Percentiles rank a stretch among this genome's conserved stretches.
These are phyloP conservation scores for Pseudogymnoascus verrucosus DNA, from an alignment of 2,329 filamentous ascomycete genomes.

Conservation along the genomic window DNA sequence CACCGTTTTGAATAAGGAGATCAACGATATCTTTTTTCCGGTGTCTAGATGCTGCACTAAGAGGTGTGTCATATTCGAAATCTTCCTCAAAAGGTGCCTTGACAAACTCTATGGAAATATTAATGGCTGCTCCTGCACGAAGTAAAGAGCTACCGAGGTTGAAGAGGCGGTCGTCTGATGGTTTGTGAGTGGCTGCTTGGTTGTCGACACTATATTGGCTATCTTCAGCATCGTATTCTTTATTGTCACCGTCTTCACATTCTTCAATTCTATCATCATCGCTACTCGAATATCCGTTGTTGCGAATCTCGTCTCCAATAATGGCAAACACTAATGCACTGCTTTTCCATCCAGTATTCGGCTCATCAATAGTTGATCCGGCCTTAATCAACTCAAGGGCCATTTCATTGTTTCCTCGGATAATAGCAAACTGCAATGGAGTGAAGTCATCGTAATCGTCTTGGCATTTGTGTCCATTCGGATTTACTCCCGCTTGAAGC, in stretches of 20 bases:
- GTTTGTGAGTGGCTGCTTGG: not conserved
- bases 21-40: not conserved
- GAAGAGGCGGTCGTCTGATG: not conserved
- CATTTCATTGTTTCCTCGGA: not conserved
- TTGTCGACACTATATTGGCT: not conserved
- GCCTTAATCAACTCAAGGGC: not conserved
- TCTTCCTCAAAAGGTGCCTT: not conserved
- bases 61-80: not conserved
- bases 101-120: not conserved
- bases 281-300: not conserved
- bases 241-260: not conserved
- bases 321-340: not conserved
- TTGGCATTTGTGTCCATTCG: constrained; percentile 9
- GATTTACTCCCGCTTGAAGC: constrained; percentile 10
- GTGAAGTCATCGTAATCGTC: not conserved
- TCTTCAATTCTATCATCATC: too few species aligned
- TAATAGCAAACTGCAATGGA: not conserved
- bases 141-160: not conserved
- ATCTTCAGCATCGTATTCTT: not conserved
- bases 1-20: not conserved
- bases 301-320: not conserved
- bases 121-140: not conserved
- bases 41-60: not conserved
- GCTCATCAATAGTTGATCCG: not conserved
- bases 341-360: not conserved